These are phyloP conservation scores for Trametes coccinea DNA, from an alignment of 768 basidiomycete genomes.

Conservation along the genomic window DNA sequence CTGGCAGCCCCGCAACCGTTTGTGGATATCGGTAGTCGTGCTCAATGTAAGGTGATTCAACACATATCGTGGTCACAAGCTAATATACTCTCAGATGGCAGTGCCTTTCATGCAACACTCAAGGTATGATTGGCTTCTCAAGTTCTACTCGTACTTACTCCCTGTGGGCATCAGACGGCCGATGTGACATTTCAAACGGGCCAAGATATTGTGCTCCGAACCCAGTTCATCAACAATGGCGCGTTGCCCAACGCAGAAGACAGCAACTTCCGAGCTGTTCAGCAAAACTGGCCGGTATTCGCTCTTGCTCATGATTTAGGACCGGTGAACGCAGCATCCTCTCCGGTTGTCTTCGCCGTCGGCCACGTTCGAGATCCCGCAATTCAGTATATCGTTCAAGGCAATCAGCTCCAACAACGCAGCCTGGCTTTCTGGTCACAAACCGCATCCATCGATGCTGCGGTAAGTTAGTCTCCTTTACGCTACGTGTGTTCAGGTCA, in stretches of 20 bases:
- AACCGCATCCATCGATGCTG: slow-evolving; percentile 25
- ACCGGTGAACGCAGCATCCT: slow-evolving; percentile 32
- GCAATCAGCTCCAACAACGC: slow-evolving; percentile 32
- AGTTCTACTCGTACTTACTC: background rate
- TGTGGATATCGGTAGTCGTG: slow-evolving; percentile 57
- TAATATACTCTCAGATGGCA: slow-evolving; percentile 47
- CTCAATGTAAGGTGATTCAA: slow-evolving; percentile 48
- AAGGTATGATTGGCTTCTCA: slow-evolving; percentile 24
- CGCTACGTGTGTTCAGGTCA: background rate
- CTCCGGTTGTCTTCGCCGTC: slow-evolving; percentile 34
- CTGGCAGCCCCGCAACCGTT: slow-evolving; percentile 45
- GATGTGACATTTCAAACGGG: slow-evolving; percentile 59
- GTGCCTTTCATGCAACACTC: slow-evolving; percentile 56
- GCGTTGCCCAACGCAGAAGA: slow-evolving; percentile 52
- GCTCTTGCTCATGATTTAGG: slow-evolving; percentile 61
- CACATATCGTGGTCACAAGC: no score
- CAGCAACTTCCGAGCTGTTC: slow-evolving; percentile 56
- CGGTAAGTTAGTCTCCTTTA: slow-evolving; percentile 24
- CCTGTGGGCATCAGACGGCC: slow-evolving; percentile 37
- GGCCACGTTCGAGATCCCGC: slow-evolving; percentile 41
- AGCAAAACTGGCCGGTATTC: slow-evolving; percentile 63
- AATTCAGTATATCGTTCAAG: slow-evolving; percentile 36
- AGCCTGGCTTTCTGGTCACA: slow-evolving; percentile 35
- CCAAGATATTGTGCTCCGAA: slow-evolving; percentile 52
- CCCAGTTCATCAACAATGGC: slow-evolving; percentile 60